Evolutionary conservation across 2,329 filamentous ascomycete species (phyloP).

Genomic region (Periconia sp.): DNA sequence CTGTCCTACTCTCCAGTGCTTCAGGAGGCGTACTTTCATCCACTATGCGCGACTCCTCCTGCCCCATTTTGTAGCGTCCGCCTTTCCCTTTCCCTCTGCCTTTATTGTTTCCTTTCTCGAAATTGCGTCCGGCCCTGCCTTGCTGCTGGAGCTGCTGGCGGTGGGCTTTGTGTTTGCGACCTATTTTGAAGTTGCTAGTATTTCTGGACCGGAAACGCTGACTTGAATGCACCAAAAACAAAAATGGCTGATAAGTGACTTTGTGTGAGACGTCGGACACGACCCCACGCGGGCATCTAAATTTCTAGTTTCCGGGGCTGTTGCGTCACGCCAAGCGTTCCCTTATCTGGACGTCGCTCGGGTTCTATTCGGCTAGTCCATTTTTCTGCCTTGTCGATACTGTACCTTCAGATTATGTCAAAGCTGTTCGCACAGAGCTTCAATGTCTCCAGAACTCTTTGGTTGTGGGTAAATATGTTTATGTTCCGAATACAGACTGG

Average conservation of each 20-base stretch:
- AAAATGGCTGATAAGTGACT: no score
- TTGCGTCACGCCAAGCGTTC: constrained; percentile 4
- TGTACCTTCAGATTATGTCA: no score
- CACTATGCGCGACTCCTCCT: constrained; percentile 77
- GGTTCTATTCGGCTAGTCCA: no score
- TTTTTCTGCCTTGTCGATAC: no score
- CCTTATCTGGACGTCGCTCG: no score
- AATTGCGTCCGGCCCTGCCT: constrained; percentile 25
- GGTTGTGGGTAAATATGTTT: no score
- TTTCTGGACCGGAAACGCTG: no score
- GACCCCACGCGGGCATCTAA: background rate
- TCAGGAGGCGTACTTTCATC: constrained; percentile 68
- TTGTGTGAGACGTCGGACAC: background rate
- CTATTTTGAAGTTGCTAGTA: constrained; percentile 58
- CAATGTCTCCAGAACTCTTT: no score
- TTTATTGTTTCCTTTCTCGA: constrained; percentile 25
- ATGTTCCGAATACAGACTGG: no score
- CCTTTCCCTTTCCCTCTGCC: constrained; percentile 35
- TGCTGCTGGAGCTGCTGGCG: constrained; percentile 43
- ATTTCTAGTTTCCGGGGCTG: background rate
- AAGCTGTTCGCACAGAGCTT: no score
- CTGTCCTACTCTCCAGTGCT: constrained; percentile 70
- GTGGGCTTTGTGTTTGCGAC: constrained; percentile 56
- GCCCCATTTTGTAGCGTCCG: constrained; percentile 73
- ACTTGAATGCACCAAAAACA: no score